Conservation (phyloP, 2,329 filamentous ascomycete species). For the Claviceps quebecensis region DNA sequence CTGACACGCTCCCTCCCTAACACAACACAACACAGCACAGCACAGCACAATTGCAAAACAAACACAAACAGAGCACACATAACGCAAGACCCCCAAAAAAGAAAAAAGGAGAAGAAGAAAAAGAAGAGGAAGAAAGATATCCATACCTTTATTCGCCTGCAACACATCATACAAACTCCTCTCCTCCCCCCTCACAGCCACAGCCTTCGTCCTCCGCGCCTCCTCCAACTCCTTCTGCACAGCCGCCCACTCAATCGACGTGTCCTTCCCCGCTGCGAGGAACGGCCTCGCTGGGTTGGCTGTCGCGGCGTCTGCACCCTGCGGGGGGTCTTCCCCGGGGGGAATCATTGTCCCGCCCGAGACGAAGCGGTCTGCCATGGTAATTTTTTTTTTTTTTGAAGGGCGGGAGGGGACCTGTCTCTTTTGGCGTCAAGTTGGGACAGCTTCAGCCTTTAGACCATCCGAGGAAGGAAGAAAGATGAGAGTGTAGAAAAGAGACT, state of each 20-base stretch:
- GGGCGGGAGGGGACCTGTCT: not conserved
- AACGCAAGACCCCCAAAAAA: not conserved
- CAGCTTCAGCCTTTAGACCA: too few species aligned
- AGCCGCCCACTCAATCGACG: slow-evolving; percentile 43
- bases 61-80: not conserved
- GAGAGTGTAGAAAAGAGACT: too few species aligned
- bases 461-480: too few species aligned
- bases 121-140: not conserved
- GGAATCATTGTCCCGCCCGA: slow-evolving; percentile 35
- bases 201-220: slow-evolving; percentile 39
- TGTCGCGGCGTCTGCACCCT: not conserved
- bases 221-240: slow-evolving; percentile 52
- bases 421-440: not conserved
- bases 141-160: slow-evolving; percentile 67
- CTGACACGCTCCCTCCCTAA: too few species aligned
- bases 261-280: slow-evolving; percentile 2
- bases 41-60: not conserved
- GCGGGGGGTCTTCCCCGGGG: slow-evolving; percentile 7
- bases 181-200: slow-evolving; percentile 32
- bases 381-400: not conserved
- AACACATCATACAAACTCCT: slow-evolving; percentile 60
- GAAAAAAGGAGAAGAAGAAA: not conserved
- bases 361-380: slow-evolving; percentile 40
- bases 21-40: not conserved
- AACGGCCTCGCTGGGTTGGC: not conserved